These are phyloP conservation scores for Botrytis paeoniae DNA, from an alignment of 2,329 filamentous ascomycete genomes.

Conservation along the genomic window DNA sequence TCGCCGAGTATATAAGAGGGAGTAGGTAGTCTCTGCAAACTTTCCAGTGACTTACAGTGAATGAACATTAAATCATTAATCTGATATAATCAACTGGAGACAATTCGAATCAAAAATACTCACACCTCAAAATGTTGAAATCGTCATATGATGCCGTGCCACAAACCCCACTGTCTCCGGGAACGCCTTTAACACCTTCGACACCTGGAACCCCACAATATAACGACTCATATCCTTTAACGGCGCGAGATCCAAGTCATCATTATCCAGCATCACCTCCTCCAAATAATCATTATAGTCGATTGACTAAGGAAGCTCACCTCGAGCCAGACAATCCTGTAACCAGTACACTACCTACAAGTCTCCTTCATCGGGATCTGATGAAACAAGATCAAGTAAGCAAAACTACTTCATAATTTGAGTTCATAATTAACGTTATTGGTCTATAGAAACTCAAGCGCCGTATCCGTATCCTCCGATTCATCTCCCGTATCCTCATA, in stretches of 20 bases:
- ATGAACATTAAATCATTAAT: background rate
- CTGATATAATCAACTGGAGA: accelerated
- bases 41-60: background rate
- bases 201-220: slow-evolving; percentile 5
- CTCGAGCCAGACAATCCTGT: background rate
- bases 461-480: background rate
- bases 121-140: background rate
- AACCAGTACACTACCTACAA: background rate
- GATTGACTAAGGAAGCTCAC: background rate
- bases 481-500: background rate
- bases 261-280: background rate
- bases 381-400: slow-evolving; percentile 1
- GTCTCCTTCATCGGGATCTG: background rate
- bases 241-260: background rate
- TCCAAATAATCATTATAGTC: background rate
- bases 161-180: background rate
- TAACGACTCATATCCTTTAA: background rate
- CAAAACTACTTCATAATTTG: background rate
- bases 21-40: background rate
- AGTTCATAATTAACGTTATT: background rate
- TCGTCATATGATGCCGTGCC: background rate
- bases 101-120: background rate
- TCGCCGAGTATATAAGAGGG: background rate
- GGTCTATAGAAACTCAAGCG: background rate
- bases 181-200: background rate